Evolutionary conservation across 2,329 filamentous ascomycete genomes (phyloP), one percentile per base, ranked within the genome.

Genomic region (Fusarium sp.): DNA sequence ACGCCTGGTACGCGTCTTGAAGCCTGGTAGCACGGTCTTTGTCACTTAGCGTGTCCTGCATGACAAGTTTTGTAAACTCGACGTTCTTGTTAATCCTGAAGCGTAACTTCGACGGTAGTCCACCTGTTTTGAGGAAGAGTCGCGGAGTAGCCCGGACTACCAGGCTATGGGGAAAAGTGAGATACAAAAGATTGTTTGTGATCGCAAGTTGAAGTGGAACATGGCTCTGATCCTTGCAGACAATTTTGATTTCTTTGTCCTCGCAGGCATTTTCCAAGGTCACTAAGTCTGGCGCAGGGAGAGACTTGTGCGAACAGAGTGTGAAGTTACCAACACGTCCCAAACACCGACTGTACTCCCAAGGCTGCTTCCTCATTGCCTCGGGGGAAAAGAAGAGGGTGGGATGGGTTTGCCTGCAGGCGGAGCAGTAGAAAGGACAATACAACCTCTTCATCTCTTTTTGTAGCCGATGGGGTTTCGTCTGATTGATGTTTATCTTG

Each of bases 361-460:
- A 3, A 13, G 23, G 37, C 17, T 30, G 30, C 23, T 59, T 27
- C 27, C 4, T 32, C 2, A 33, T 27, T 14, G 37, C 50, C 1
- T n/a, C n/a, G 4, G 35, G 62, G 2, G 49, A 30, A 7, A 65
- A 65, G 23, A 64, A 60, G 25, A 65, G 48, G 7, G 35, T 33
- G 3, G 49, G 52, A 6, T 65, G 62, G 1, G 13, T 7, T 10
- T 25, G 1, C 15, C 23, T 33, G 30, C 49, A 65, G 4, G 33
- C 46, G 7, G 19, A 22, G 22, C 59, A 64, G 22, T 51, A 40
- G 11, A 14, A 46, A 35, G 30, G 35, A 19, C 54, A 14, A 22
- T 60, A 65, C 14, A 65, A 49, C 30, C 47, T 46, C 10, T n/a
- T 17, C 49, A 60, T 64, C 17, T 19, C 49, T 22, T 11, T 6